Evolutionary conservation across 495 filamentous ascomycete genomes (phyloP).

Genomic region (Margaritispora aquatica): DNA sequence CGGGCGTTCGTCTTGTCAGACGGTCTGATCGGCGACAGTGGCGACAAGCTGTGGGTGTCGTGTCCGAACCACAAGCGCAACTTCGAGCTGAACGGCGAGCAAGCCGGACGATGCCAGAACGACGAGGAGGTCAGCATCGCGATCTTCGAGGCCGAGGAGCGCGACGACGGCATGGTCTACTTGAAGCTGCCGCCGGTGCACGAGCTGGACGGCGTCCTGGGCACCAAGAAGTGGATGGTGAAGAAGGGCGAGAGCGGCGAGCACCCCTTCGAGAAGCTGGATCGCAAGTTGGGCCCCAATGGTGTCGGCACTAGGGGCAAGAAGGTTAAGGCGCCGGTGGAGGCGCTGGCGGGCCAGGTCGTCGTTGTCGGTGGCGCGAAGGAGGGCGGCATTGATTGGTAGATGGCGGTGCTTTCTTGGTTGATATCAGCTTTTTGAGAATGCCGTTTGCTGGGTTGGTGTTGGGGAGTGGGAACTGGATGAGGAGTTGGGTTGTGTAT

Average conservation of each 20-base stretch:
- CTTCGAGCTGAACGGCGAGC: constrained; percentile 65
- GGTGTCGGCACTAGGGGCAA: constrained; percentile 31
- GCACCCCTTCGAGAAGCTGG: constrained; percentile 62
- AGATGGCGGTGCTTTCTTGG: not conserved
- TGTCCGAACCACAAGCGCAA: constrained; percentile 95
- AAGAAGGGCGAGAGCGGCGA: constrained; percentile 47
- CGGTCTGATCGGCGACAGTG: constrained; percentile 71
- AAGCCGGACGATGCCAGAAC: constrained; percentile 69
- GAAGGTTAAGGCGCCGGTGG: constrained; percentile 28
- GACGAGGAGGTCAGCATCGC: constrained; percentile 76
- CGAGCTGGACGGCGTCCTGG: constrained; percentile 77
- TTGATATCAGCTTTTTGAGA: no score
- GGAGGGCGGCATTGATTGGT: constrained; percentile 10
- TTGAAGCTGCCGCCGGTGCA: constrained; percentile 78
- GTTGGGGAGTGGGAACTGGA: no score
- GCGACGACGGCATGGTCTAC: constrained; percentile 76
- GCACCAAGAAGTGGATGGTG: constrained; percentile 80
- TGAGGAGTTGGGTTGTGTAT: no score
- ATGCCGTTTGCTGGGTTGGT: no score
- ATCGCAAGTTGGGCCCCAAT: constrained; percentile 42
- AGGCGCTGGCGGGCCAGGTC: constrained; percentile 33
- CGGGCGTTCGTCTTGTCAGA: constrained; percentile 86
- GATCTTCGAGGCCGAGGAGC: constrained; percentile 75
- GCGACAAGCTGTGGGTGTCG: constrained; percentile 69
- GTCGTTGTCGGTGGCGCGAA: constrained; percentile 25